Conservation (phyloP, 2,329 filamentous ascomycete species). For the Colletotrichum trifolii region DNA sequence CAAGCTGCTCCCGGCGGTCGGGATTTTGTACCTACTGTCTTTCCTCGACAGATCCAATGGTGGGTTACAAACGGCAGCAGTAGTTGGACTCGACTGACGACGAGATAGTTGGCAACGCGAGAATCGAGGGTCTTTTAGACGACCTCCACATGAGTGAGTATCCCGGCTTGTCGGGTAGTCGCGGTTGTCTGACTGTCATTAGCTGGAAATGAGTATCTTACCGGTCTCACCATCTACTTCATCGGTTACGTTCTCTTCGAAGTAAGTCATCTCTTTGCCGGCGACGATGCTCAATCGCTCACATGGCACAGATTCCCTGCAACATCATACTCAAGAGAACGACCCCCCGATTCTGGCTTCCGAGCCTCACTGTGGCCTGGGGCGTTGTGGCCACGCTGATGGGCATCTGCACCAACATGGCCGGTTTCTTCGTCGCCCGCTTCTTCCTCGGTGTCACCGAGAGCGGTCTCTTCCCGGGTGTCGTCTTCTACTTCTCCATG, state of each 20-base stretch:
- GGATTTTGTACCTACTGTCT: conserved; percentile 65
- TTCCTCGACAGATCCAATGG: conserved; percentile 69
- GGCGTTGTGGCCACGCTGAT: conserved; percentile 64
- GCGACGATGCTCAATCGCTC: background rate
- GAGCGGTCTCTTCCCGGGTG: conserved; percentile 62
- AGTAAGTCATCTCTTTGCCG: conserved; percentile 41
- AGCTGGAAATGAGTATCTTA: conserved; percentile 73
- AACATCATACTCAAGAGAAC: conserved; percentile 72
- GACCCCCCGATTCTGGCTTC: conserved; percentile 67
- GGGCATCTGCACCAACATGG: conserved; percentile 61
- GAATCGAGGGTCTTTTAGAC: conserved; percentile 63
- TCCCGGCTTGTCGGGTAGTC: conserved; percentile 43
- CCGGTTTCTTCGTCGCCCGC: conserved; percentile 63
- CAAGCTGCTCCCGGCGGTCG: conserved; percentile 63
- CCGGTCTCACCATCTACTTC: conserved; percentile 75
- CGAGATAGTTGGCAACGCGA: conserved; percentile 66
- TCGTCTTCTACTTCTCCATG: conserved; percentile 63
- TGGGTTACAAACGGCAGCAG: conserved; percentile 46
- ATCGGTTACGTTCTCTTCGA: conserved; percentile 69
- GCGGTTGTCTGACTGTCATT: conserved; percentile 28
- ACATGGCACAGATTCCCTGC: conserved; percentile 61
- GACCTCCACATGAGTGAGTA: conserved; percentile 65
- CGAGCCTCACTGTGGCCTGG: conserved; percentile 66
- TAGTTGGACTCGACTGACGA: background rate
- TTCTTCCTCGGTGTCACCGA: conserved; percentile 68